Conservation (phyloP, 2,329 filamentous ascomycete genomes). For the Plenodomus lindquistii region DNA sequence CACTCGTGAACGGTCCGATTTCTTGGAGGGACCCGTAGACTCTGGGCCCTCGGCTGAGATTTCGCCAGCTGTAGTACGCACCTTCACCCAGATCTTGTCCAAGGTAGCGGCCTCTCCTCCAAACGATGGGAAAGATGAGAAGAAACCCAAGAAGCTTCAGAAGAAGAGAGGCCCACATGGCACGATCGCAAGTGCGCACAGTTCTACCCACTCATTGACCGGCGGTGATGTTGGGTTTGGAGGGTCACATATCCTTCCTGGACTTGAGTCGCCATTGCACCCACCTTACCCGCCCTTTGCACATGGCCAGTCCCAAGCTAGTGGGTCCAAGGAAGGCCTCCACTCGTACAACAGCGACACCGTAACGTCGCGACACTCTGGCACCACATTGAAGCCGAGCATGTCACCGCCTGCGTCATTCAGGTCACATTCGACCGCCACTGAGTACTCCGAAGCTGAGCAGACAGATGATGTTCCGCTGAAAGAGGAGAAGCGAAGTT, state of each 20-base stretch:
- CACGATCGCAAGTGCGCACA: constrained; percentile 84
- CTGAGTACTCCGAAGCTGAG: constrained; percentile 81
- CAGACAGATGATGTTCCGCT: constrained; percentile 63
- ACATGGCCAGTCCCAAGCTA: constrained; percentile 30
- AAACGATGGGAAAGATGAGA: constrained; percentile 54
- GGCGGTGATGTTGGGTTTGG: constrained; percentile 33
- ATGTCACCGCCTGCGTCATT: constrained; percentile 77
- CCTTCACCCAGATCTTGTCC: constrained; percentile 44
- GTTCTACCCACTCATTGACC: constrained; percentile 78
- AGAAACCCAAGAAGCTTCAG: constrained; percentile 85
- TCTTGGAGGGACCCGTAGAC: constrained; percentile 37
- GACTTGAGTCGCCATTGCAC: constrained; percentile 37
- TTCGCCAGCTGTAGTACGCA: constrained; percentile 34
- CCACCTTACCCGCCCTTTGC: constrained; percentile 36
- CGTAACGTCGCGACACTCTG: constrained; percentile 52
- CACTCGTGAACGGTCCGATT: constrained; percentile 38
- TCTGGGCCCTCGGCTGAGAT: constrained; percentile 26
- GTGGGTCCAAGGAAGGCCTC: constrained; percentile 31
- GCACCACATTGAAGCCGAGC: constrained; percentile 63
- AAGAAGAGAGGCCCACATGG: constrained; percentile 79
- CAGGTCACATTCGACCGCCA: constrained; percentile 69
- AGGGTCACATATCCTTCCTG: constrained; percentile 7
- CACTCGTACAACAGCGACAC: constrained; percentile 32
- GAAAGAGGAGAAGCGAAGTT: constrained; percentile 62
- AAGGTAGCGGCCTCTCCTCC: constrained; percentile 59